Base-by-base conservation (phyloP, 208 protist genomes). In the Endotrypanum monterogeii region DNA sequence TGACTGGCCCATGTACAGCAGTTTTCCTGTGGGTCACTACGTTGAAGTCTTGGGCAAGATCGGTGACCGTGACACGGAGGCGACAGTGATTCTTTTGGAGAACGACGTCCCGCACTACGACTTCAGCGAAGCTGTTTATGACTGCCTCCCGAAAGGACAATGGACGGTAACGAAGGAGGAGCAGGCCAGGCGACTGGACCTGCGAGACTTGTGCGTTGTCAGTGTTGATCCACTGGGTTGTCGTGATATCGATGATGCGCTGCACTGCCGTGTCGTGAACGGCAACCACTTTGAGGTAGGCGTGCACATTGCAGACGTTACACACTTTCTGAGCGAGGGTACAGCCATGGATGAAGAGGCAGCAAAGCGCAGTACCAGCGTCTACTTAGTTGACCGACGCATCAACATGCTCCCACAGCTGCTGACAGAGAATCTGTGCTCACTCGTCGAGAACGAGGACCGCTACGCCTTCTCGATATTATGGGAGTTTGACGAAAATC, bases 241-340 rank as follows among this genome's bases (percentile, higher is more conserved):
- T 83, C 90, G 90, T 44, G 95, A 98, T 78, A 94, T 97, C 61
- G 94, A 97, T 46, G 91, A 97, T 62, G 94, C 88, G 30, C 73
- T 98, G 30, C 93, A 97, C 75, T 96, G 88, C 79, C 87, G 89
- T n/a, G 66, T 83, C 52, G 80, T 98, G 23, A 86, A 88, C 56
- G 84, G 87, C 55, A 93, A 92, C 51, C 86, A 97, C 77, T 65
- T 98, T 39, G 92, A 99, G 78, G 89, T 99, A 28, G 98, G 98
- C 62, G 98, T 99, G 62, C 98, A 99, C 83, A 99, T 99, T 77
- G 98, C 98, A 18, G 98, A 99, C 80, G 98, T 99, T 0, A 93
- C 97, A 5, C 87, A 98, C 84, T 99, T 99, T 87, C 79, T 99
- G 8, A 78, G 88, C 25, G 94, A 98, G 67, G 83, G 89, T 32